phyloP scores from a whole-genome alignment of 169 alveolate genomes.

The Cryptosporidium tyzzeri region DNA sequence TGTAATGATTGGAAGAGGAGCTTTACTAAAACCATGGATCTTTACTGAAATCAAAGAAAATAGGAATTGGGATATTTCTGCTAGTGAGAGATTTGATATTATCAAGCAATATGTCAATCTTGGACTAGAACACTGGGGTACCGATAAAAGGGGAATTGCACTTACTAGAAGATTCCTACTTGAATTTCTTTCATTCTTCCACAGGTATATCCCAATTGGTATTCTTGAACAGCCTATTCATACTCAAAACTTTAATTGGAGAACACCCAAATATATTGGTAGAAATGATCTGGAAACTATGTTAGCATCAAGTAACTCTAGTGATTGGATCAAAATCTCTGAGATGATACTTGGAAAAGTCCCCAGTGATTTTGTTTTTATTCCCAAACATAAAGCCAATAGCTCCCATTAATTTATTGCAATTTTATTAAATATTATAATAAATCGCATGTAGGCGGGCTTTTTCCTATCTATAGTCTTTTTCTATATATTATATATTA shows the following conservation, averaged over 20 bases:
- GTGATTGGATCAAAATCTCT: conserved; percentile 86
- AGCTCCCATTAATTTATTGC: conserved; percentile 2
- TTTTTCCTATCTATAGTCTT: neutral
- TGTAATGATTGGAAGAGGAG: conserved; percentile 88
- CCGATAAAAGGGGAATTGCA: conserved; percentile 88
- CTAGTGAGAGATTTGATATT: conserved; percentile 85
- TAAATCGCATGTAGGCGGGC: conserved; percentile 1
- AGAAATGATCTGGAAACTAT: conserved; percentile 86
- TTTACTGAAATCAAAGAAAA: conserved; percentile 85
- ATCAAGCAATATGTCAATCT: conserved; percentile 80
- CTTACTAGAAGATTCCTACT: conserved; percentile 84
- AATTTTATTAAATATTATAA: neutral
- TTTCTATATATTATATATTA: neutral
- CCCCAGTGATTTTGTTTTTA: conserved; percentile 83
- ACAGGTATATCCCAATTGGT: conserved; percentile 87
- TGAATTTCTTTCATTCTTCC: conserved; percentile 84
- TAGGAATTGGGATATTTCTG: conserved; percentile 86
- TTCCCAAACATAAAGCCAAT: conserved; percentile 84
- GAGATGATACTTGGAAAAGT: conserved; percentile 88
- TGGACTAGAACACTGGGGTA: conserved; percentile 89
- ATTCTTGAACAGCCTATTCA: conserved; percentile 80
- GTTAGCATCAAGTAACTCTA: conserved; percentile 80
- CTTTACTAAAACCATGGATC: conserved; percentile 89
- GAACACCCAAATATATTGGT: conserved; percentile 85
- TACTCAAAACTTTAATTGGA: conserved; percentile 80